These are phyloP conservation scores for Botryotinia narcissicola DNA, from an alignment of 2,329 filamentous ascomycete genomes.

Conservation along the genomic window DNA sequence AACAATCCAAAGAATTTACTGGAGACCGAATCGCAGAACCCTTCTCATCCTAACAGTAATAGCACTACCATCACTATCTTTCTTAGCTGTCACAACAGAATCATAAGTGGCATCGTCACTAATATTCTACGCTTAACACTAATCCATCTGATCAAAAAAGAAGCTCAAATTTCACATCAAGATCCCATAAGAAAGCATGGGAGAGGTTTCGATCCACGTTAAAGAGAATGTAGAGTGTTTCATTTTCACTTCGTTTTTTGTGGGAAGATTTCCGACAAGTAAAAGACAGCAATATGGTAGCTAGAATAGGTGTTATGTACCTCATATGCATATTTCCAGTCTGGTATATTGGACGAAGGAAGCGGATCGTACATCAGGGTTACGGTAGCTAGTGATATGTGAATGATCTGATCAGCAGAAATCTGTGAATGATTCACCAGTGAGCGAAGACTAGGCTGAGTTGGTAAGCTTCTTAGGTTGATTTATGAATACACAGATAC, in stretches of 20 bases:
- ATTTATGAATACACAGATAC: neutral
- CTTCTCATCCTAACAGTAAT: neutral
- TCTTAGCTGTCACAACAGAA: neutral
- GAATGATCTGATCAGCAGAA: neutral
- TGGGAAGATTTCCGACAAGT: neutral
- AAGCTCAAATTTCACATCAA: neutral
- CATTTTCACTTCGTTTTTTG: neutral
- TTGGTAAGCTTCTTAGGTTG: neutral
- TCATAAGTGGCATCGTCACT: neutral
- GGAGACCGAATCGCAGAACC: neutral
- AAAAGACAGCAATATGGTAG: neutral
- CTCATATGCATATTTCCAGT: neutral
- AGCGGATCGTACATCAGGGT: rapidly evolving
- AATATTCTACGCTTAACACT: neutral
- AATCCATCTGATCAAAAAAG: neutral
- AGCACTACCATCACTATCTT: neutral
- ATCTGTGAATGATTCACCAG: neutral
- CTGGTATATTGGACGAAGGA: neutral
- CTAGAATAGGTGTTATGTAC: neutral
- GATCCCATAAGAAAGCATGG: neutral
- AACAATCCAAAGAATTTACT: neutral
- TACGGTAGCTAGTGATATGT: neutral
- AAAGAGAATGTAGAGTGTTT: neutral
- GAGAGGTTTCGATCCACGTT: neutral
- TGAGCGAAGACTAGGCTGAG: neutral